These are phyloP conservation scores for Magnaporthiopsis incrustans DNA, from an alignment of 2,329 filamentous ascomycete genomes.

Conservation along the genomic window DNA sequence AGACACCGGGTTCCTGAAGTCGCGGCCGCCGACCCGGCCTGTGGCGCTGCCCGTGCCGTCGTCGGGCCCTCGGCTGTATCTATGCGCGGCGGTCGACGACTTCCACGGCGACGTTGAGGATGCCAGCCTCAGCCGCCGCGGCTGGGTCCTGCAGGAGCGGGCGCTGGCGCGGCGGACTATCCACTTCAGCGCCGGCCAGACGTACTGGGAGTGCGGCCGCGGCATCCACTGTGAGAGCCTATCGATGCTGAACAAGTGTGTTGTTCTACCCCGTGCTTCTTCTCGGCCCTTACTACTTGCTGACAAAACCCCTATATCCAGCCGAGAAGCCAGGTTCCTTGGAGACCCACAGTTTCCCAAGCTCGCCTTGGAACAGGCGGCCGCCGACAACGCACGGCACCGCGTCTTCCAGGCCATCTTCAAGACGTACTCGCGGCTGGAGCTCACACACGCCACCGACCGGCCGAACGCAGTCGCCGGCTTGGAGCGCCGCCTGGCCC, in stretches of 20 bases:
- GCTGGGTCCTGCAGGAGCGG: slow-evolving; percentile 9
- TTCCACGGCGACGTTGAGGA: slow-evolving; percentile 25
- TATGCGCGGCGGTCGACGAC: slow-evolving; percentile 20
- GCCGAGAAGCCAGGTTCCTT: no score
- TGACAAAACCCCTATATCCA: no score
- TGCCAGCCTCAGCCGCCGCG: slow-evolving; percentile 17
- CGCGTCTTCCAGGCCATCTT: slow-evolving; percentile 18
- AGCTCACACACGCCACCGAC: slow-evolving; percentile 16
- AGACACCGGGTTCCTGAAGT: not conserved
- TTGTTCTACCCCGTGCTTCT: no score
- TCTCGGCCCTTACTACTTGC: not conserved
- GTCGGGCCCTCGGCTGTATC: not conserved
- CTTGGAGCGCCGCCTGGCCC: slow-evolving; percentile 21
- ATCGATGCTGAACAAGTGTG: no score
- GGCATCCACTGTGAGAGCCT: no score
- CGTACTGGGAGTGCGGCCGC: slow-evolving; percentile 7
- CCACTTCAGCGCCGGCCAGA: slow-evolving; percentile 6
- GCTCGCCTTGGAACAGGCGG: no score
- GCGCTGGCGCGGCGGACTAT: slow-evolving; percentile 8
- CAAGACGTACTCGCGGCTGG: slow-evolving; percentile 22
- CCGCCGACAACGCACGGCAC: no score
- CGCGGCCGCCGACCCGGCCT: not conserved
- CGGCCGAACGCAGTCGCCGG: slow-evolving; percentile 24
- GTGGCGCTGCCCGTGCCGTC: not conserved
- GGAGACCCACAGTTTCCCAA: no score